Base-by-base conservation (phyloP, 371 early-diverging fungal species). In the Apophysomyces ossiformis region DNA sequence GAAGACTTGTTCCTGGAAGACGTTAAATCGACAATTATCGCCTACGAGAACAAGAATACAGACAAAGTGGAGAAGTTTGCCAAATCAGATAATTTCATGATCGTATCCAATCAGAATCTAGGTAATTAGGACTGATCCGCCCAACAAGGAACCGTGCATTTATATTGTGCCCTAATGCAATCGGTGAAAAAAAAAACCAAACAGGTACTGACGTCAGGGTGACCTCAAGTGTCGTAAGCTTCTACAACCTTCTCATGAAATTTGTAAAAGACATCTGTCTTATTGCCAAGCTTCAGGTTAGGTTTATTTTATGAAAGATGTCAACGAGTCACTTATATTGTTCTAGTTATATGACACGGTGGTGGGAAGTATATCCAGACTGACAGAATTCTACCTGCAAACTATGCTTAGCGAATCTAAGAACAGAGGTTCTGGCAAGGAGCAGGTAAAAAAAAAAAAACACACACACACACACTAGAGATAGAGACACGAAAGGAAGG, bases 211-310 rank as follows among this genome's bases (percentile, higher is more conserved):
- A 81, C 62, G 77, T 79, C 15, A 72, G 72, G 37, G 76, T 87
- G 16, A 85, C 86, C 1, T 82, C 87, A 2, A 87, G 86, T 67
- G 83, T 85, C 60, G 83, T 87, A 4, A 79, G 76, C 36, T 88
- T 87, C 65, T 89, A 92, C 68, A 88, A 88, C 37, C 71, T 92
- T 15, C 74, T 96, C 79, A 80, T 90, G 26, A 90, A 88, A 58
- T 96, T 93, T 86, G 90, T 91, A 32, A 84, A 88, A 64, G 95
- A 95, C 63, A 82, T 90, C 56, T 87, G 91, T 37, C 69, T 90
- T 26, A 71, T 93, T 41, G 86, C 90, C 50, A 87, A 85, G 36
- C 73, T 90, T 35, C 79, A 88, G 69, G 91, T 89, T 75, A 56
- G 70, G 64, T n/a, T 15, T 16, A 32, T 5, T 39, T 26, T 7